Conservation (phyloP, 345 rosid genomes). For the Psidium guajava region DNA sequence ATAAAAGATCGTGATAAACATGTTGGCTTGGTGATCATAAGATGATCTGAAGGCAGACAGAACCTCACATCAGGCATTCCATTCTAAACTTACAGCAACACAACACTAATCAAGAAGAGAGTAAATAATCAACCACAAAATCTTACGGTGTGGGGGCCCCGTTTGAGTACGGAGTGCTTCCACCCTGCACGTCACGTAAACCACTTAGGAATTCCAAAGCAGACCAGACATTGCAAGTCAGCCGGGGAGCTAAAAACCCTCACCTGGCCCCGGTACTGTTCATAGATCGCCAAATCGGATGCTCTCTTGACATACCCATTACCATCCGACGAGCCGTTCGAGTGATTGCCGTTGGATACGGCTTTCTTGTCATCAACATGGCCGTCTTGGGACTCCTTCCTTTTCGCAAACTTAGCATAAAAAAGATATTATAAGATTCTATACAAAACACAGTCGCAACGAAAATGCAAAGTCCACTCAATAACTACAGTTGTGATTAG, state of each 20-base stretch:
- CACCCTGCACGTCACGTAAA: constrained; percentile 24
- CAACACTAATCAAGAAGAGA: background rate
- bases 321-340: constrained; percentile 15
- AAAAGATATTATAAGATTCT: constrained; percentile 70
- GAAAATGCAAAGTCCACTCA: background rate
- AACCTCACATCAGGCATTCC: background rate
- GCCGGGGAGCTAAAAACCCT: background rate
- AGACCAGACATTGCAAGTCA: background rate
- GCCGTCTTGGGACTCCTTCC: constrained; percentile 42
- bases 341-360: constrained; percentile 17
- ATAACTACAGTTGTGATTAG: background rate
- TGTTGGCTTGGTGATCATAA: background rate
- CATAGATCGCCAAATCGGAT: constrained; percentile 59
- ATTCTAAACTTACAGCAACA: background rate
- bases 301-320: constrained; percentile 34
- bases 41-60: background rate
- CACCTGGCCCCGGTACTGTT: constrained; percentile 61
- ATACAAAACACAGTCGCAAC: background rate
- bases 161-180: constrained; percentile 17
- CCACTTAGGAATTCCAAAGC: background rate
- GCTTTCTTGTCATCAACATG: constrained; percentile 20
- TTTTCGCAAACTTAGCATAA: constrained; percentile 92
- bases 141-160: constrained; percentile 48
- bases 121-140: background rate
- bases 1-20: background rate